Evolutionary conservation across 805 yeast genomes (phyloP).

Genomic region (Wilhelminamyces savonicus): DNA sequence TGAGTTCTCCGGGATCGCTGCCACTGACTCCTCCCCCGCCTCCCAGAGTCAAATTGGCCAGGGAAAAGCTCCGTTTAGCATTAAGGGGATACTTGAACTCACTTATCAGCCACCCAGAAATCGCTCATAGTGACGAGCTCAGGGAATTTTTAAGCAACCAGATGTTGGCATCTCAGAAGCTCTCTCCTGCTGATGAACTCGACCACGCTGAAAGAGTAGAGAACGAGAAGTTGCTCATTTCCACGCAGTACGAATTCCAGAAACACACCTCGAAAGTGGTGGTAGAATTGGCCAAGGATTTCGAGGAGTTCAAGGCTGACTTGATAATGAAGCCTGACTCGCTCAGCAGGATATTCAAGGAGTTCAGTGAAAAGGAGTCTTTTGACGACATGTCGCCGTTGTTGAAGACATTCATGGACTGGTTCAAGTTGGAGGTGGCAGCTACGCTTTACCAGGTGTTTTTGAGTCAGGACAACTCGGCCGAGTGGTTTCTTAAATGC

Average conservation of each 20-base stretch:
- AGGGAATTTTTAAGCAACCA: constrained; percentile 45
- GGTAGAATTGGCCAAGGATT: constrained; percentile 44
- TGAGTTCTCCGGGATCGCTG: background rate
- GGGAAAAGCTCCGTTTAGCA: constrained; percentile 75
- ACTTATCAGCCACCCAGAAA: constrained; percentile 47
- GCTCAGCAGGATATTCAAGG: constrained; percentile 54
- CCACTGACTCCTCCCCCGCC: constrained; percentile 1
- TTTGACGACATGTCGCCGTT: constrained; percentile 60
- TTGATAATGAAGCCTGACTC: constrained; percentile 48
- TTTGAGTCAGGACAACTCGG: constrained; percentile 74
- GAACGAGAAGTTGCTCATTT: constrained; percentile 51
- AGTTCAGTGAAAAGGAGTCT: constrained; percentile 49
- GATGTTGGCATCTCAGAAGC: constrained; percentile 18
- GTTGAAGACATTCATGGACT: constrained; percentile 63
- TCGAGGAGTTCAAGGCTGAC: constrained; percentile 53
- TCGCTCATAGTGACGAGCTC: constrained; percentile 47
- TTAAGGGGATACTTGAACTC: constrained; percentile 65
- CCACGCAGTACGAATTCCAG: constrained; percentile 68
- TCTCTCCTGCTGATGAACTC: constrained; percentile 36
- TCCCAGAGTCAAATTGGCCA: constrained; percentile 32
- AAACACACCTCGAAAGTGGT: constrained; percentile 58
- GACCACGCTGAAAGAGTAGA: constrained; percentile 57
- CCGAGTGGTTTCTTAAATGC: constrained; percentile 66
- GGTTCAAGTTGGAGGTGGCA: constrained; percentile 79
- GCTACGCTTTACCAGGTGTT: constrained; percentile 78